A percentile compares a stretch with the other conserved stretches of the same genome.
Conservation (phyloP, 2,329 filamentous ascomycete genomes). For the Phoma herbarum region DNA sequence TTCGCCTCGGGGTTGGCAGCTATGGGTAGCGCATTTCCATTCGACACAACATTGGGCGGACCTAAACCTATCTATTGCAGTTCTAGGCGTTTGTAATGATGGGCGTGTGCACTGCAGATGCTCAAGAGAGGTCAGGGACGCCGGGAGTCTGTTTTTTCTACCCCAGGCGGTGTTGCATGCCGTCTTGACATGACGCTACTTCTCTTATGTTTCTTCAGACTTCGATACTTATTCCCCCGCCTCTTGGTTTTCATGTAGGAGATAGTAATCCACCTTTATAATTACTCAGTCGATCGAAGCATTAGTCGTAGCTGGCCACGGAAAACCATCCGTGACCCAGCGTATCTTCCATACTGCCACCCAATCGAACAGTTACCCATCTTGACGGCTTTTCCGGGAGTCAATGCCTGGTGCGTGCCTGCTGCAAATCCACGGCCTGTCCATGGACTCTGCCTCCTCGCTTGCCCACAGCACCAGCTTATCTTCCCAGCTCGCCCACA, state of each 20-base stretch:
- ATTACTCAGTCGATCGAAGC: slow-evolving; percentile 44
- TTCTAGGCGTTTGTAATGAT: slow-evolving; percentile 47
- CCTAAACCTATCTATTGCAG: slow-evolving; percentile 39
- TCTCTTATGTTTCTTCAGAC: slow-evolving; percentile 53
- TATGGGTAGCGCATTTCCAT: slow-evolving; percentile 42
- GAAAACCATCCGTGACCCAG: too few relatives aligned
- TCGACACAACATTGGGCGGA: slow-evolving; percentile 32
- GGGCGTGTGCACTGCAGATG: slow-evolving; percentile 40
- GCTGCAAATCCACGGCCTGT: too few relatives aligned
- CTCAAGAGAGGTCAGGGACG: slow-evolving; percentile 34
- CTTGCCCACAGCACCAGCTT: not conserved
- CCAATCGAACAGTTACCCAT: too few relatives aligned
- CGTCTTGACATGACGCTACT: slow-evolving; percentile 48
- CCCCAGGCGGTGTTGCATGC: slow-evolving; percentile 35
- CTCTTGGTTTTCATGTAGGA: slow-evolving; percentile 51
- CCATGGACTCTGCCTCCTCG: not conserved
- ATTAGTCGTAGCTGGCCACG: too few relatives aligned
- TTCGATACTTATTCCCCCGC: slow-evolving; percentile 53
- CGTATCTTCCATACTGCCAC: too few relatives aligned
- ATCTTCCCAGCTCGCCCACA: not conserved
- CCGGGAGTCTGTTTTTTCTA: slow-evolving; percentile 44
- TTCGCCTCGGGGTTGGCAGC: slow-evolving; percentile 22
- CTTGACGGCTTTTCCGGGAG: too few relatives aligned
- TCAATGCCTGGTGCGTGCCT: too few relatives aligned
- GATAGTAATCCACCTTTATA: slow-evolving; percentile 53